Evolutionary conservation across 768 basidiomycete genomes (phyloP).

Genomic region (Tylopilus vinaceipallidus): DNA sequence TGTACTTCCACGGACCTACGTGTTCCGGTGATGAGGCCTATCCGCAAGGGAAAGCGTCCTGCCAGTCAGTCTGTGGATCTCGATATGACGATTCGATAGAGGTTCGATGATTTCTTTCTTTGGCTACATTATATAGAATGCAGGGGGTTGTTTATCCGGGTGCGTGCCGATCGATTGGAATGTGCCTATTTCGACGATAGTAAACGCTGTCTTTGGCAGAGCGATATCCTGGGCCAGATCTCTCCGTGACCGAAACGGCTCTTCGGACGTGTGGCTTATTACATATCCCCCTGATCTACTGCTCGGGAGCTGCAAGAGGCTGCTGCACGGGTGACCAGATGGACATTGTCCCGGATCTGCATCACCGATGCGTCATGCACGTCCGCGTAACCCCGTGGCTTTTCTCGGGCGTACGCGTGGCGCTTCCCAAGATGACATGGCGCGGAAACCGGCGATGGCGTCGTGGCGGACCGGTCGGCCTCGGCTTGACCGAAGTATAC

Average conservation of each 20-base stretch:
- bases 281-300: conserved; percentile 3
- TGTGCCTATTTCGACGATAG: background rate
- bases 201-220: background rate
- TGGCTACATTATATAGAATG: background rate
- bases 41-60: background rate
- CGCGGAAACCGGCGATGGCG: background rate
- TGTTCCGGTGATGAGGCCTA: background rate
- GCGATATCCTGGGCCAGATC: background rate
- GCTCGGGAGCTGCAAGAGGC: background rate
- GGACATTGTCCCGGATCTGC: background rate
- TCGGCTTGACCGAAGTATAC: background rate
- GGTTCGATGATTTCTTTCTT: background rate
- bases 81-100: background rate
- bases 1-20: background rate
- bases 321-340: too few species aligned
- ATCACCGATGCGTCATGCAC: background rate
- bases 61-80: background rate
- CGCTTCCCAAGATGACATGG: background rate
- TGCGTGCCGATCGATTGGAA: background rate
- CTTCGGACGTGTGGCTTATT: background rate
- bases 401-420: background rate
- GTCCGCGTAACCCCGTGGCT: background rate
- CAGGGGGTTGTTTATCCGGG: background rate
- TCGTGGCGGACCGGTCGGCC: background rate
- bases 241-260: background rate